These are phyloP conservation scores for Pseudogymnoascus sp. DNA, from an alignment of 2,329 filamentous ascomycete genomes.

Conservation along the genomic window DNA sequence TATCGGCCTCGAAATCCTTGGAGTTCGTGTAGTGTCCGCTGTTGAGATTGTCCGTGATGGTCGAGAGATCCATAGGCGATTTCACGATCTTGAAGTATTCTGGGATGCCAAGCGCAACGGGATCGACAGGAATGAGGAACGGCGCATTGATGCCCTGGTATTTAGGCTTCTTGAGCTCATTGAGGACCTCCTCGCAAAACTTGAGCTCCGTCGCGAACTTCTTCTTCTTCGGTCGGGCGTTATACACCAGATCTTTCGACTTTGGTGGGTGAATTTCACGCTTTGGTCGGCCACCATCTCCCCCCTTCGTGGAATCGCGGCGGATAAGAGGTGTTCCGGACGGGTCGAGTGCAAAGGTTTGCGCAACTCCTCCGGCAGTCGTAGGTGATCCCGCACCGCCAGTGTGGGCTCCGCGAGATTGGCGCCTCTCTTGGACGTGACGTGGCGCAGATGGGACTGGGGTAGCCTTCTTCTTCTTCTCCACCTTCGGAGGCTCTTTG, in stretches of 20 bases:
- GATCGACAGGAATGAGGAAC: slow-evolving; percentile 82
- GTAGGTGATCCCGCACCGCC: slow-evolving; percentile 29
- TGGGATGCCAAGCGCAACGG: slow-evolving; percentile 88
- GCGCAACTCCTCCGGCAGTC: slow-evolving; percentile 36
- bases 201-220: slow-evolving; percentile 82
- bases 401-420: slow-evolving; percentile 27
- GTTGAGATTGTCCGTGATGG: slow-evolving; percentile 71
- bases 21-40: slow-evolving; percentile 71
- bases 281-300: slow-evolving; percentile 76
- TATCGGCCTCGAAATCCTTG: slow-evolving; percentile 80
- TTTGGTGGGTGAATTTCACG: slow-evolving; percentile 89
- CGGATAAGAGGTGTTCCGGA: slow-evolving; percentile 77
- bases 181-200: slow-evolving; percentile 78
- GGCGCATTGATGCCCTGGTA: slow-evolving; percentile 61
- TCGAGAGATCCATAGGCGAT: slow-evolving; percentile 89
- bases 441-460: slow-evolving; percentile 28
- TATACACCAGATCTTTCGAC: slow-evolving; percentile 84
- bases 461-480: slow-evolving; percentile 48
- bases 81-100: slow-evolving; percentile 92
- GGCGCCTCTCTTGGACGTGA: slow-evolving; percentile 29
- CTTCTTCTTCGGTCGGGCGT: slow-evolving; percentile 79
- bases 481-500: slow-evolving; percentile 53
- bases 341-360: slow-evolving; percentile 68
- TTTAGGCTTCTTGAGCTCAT: slow-evolving; percentile 69
- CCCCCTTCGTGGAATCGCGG: slow-evolving; percentile 66